Conservation (phyloP, 805 yeast species). For the Kockiozyma suomiensis region DNA sequence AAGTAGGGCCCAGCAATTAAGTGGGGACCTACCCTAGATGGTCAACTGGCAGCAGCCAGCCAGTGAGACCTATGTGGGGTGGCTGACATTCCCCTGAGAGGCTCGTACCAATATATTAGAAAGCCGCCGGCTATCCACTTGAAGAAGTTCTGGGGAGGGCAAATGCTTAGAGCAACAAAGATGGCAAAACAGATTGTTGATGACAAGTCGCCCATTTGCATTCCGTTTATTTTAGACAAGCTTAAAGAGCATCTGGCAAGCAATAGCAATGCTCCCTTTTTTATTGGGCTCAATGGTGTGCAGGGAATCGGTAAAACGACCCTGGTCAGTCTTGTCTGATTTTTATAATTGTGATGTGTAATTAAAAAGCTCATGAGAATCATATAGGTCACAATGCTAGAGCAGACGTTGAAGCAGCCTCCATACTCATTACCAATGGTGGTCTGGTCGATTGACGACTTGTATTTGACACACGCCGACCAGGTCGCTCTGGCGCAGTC, state of each 20-base stretch:
- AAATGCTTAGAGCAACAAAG: neutral
- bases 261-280: slow-evolving; percentile 21
- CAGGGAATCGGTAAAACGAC: slow-evolving; percentile 37
- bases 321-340: slow-evolving; percentile 15
- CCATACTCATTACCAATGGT: slow-evolving; percentile 37
- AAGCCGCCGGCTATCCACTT: no score
- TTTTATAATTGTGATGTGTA: no score
- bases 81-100: slow-evolving; percentile 9
- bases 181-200: slow-evolving; percentile 17
- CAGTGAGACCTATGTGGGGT: slow-evolving; percentile 1
- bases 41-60: neutral
- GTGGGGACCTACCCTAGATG: neutral
- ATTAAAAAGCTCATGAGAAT: no score
- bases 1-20: no score
- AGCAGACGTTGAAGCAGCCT: slow-evolving; percentile 10
- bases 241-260: neutral
- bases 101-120: neutral
- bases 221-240: slow-evolving; percentile 23
- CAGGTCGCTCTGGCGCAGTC: slow-evolving; percentile 53
- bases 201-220: slow-evolving; percentile 22
- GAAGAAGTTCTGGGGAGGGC: neutral
- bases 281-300: slow-evolving; percentile 35
- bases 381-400: slow-evolving; percentile 16
- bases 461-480: slow-evolving; percentile 68
- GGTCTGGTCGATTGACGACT: slow-evolving; percentile 77